Evolutionary conservation across 106 monocot species (phyloP).

Genomic region (Posidonia australis): DNA sequence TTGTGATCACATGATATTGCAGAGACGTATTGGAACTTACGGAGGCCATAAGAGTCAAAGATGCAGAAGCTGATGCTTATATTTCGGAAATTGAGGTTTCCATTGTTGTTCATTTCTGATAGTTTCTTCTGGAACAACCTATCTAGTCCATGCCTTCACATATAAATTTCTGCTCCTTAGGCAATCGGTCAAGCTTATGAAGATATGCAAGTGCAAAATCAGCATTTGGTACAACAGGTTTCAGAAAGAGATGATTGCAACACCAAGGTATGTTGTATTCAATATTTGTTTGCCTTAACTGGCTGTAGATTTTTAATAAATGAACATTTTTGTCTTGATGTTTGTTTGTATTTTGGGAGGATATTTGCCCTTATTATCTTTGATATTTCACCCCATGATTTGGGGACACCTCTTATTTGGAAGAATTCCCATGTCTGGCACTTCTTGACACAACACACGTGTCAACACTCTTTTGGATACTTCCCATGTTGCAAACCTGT

Average conservation of each 20-base stretch:
- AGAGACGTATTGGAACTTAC: constrained; percentile 70
- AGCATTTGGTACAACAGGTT: constrained; percentile 66
- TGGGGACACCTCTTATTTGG: too few species aligned
- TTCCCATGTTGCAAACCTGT: too few species aligned
- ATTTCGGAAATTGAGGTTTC: constrained; percentile 92
- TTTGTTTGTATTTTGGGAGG: not conserved
- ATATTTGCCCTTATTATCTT: too few species aligned
- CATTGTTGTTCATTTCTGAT: not conserved
- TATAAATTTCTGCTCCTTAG: constrained; percentile 20
- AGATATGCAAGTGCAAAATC: constrained; percentile 96
- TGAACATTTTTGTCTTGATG: not conserved
- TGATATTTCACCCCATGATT: too few species aligned
- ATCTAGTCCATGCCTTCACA: not conserved
- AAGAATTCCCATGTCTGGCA: too few species aligned
- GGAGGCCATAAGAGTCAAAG: constrained; percentile 92
- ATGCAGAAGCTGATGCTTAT: constrained; percentile 76
- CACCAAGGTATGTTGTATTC: constrained; percentile 52
- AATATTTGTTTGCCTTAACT: not conserved
- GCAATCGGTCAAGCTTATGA: constrained; percentile 98
- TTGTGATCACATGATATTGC: not conserved
- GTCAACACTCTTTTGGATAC: too few species aligned
- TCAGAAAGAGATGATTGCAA: constrained; percentile 83
- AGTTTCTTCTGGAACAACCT: not conserved
- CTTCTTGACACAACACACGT: too few species aligned
- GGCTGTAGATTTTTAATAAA: not conserved